Evolutionary conservation across 345 rosid species (phyloP).

Genomic region (Mercurialis annua): DNA sequence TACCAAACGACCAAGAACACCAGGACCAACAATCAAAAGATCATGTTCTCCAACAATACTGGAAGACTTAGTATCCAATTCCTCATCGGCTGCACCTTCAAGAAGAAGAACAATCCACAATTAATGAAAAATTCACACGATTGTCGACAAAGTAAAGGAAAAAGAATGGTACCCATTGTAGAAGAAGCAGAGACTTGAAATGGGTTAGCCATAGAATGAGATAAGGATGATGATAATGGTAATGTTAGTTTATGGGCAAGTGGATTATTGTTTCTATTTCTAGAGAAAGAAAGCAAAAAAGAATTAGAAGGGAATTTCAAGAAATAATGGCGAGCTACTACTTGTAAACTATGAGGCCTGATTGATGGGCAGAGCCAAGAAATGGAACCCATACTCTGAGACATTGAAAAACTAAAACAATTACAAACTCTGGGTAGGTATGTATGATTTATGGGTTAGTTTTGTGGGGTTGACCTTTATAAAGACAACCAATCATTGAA

Average conservation of each 20-base stretch:
- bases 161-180: conserved; percentile 35
- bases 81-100: conserved; percentile 48
- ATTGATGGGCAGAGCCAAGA: conserved; percentile 18
- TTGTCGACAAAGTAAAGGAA: neutral
- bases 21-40: conserved; percentile 87
- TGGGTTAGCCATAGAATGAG: conserved; percentile 32
- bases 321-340: conserved; percentile 9
- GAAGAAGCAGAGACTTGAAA: conserved; percentile 49
- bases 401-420: no score
- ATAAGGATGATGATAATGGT: conserved; percentile 15
- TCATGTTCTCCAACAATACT: conserved; percentile 59
- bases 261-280: conserved; percentile 6
- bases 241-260: conserved; percentile 6
- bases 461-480: neutral
- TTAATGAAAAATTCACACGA: neutral
- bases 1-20: conserved; percentile 94
- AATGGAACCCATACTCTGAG: conserved; percentile 40
- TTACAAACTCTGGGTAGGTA: neutral
- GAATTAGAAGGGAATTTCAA: neutral
- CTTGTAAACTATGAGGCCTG: neutral
- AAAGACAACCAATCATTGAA: neutral
- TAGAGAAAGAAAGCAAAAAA: neutral
- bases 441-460: neutral
- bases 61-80: conserved; percentile 41
- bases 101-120: neutral